phyloP scores from a whole-genome alignment of 257 asterid genomes.

The Forsythia viridissima region DNA sequence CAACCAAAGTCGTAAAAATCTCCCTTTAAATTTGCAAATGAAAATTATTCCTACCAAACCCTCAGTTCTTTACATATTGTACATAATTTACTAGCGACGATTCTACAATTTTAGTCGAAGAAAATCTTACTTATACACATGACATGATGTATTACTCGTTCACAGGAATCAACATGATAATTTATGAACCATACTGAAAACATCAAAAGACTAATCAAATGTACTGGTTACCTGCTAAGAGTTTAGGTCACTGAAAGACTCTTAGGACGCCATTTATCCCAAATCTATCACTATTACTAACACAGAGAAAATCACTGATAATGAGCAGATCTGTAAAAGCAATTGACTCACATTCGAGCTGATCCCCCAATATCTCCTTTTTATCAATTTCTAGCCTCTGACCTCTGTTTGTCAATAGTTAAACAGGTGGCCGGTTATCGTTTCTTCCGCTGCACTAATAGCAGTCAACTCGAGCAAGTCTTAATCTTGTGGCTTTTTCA shows the following conservation, averaged over 20 bases:
- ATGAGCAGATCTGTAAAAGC: neutral
- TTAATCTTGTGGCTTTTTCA: neutral
- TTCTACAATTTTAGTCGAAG: neutral
- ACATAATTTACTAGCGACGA: neutral
- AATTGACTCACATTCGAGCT: neutral
- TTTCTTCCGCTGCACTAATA: neutral
- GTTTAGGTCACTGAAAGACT: neutral
- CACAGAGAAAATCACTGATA: neutral
- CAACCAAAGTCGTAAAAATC: neutral
- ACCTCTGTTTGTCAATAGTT: slow-evolving; percentile 10
- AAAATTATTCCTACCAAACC: neutral
- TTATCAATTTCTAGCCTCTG: slow-evolving; percentile 8
- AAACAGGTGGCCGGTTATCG: neutral
- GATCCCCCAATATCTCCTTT: neutral
- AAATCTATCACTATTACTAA: neutral
- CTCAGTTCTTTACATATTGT: neutral
- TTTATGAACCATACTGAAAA: neutral
- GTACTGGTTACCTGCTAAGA: slow-evolving; percentile 7
- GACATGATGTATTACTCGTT: neutral
- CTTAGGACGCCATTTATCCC: neutral
- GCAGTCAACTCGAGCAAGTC: neutral
- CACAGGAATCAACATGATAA: neutral
- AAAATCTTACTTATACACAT: neutral
- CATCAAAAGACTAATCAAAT: neutral
- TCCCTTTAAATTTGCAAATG: neutral